Conservation (phyloP, 2,329 filamentous ascomycete genomes). For the Talaromyces piceae region DNA sequence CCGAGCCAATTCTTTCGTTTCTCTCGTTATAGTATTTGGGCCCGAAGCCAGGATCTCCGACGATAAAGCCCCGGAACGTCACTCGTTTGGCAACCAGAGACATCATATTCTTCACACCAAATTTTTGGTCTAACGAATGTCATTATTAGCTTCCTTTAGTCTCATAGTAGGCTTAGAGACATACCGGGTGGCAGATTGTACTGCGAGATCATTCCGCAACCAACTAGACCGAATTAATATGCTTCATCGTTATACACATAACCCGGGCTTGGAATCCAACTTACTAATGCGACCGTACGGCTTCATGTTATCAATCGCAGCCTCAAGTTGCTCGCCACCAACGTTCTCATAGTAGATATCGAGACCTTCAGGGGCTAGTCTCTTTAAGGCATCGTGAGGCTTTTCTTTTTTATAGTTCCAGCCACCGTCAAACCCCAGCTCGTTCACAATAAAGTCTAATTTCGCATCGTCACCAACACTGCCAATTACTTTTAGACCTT, state of each 20-base stretch:
- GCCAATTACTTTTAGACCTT: constrained; percentile 71
- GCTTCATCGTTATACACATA: background rate
- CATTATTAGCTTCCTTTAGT: background rate
- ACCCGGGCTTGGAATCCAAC: background rate
- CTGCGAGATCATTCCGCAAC: constrained; percentile 62
- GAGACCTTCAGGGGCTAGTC: constrained; percentile 69
- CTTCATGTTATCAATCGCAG: constrained; percentile 59
- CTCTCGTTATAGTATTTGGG: constrained; percentile 47
- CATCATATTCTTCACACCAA: constrained; percentile 61
- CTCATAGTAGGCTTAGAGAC: background rate
- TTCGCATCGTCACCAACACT: constrained; percentile 74
- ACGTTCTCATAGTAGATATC: constrained; percentile 82
- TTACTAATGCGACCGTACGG: constrained; percentile 52
- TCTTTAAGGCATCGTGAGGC: constrained; percentile 57
- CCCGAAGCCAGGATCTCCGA: constrained; percentile 57
- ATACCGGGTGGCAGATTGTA: constrained; percentile 54
- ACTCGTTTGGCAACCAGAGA: constrained; percentile 59
- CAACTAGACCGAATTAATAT: constrained; percentile 25
- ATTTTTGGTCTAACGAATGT: constrained; percentile 40
- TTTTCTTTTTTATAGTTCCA: constrained; percentile 87
- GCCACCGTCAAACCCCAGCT: constrained; percentile 62
- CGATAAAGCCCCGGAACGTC: constrained; percentile 66
- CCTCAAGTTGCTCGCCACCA: constrained; percentile 66
- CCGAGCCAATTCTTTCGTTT: constrained; percentile 4
- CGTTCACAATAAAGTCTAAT: constrained; percentile 63